Percentiles rank a stretch among this genome's conserved stretches.
These are phyloP conservation scores for Melastoma malabathricum DNA, from an alignment of 345 rosid species.

Conservation along the genomic window DNA sequence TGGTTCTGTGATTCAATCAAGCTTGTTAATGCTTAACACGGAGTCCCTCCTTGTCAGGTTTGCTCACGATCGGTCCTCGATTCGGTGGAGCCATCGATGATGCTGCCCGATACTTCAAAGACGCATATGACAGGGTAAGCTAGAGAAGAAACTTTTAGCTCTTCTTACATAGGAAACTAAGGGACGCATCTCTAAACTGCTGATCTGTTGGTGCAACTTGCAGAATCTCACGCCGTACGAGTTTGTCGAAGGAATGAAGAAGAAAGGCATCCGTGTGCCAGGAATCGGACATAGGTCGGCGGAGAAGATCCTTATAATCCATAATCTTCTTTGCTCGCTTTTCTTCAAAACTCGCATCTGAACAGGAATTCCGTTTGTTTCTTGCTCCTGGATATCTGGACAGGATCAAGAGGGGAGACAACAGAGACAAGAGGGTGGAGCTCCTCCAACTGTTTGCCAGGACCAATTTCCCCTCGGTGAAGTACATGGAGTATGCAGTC, in stretches of 20 bases:
- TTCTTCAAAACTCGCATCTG: too few species aligned
- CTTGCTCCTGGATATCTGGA: background rate
- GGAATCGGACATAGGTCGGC: constrained; percentile 88
- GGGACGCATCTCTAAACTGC: too few species aligned
- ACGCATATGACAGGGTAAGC: constrained; percentile 79
- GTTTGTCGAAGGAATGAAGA: constrained; percentile 90
- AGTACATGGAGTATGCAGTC: constrained; percentile 88
- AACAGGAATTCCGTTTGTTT: too few species aligned
- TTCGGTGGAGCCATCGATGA: constrained; percentile 99
- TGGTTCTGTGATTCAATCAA: background rate
- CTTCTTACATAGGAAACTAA: too few species aligned
- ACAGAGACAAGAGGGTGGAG: constrained; percentile 91
- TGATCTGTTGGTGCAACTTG: constrained; percentile 7
- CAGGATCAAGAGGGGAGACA: constrained; percentile 97
- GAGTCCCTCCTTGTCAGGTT: constrained; percentile 38
- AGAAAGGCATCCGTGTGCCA: constrained; percentile 97
- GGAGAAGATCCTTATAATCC: too few species aligned
- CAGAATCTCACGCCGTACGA: constrained; percentile 85
- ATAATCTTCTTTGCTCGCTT: too few species aligned
- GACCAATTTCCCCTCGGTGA: constrained; percentile 82
- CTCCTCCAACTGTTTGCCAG: constrained; percentile 73
- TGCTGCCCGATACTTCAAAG: constrained; percentile 94
- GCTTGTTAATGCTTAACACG: background rate
- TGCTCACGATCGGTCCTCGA: constrained; percentile 93
- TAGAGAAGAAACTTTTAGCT: background rate